These are phyloP conservation scores for Neurospora sp. DNA, from an alignment of 2,329 filamentous ascomycete genomes.

Conservation along the genomic window DNA sequence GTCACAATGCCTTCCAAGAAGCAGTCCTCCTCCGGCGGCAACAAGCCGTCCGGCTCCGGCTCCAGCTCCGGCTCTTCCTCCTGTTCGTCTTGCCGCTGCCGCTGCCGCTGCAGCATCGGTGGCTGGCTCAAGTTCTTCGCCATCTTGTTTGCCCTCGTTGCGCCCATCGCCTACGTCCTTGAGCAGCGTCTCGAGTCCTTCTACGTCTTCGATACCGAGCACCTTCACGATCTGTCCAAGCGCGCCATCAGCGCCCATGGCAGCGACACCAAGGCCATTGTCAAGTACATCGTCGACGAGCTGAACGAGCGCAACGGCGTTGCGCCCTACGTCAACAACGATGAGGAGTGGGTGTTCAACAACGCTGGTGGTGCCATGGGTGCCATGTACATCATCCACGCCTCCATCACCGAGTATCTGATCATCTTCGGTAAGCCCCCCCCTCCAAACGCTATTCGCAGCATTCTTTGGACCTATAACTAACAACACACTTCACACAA, in stretches of 20 bases:
- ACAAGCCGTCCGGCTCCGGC: constrained; percentile 7
- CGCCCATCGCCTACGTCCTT: constrained; percentile 42
- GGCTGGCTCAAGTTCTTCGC: constrained; percentile 39
- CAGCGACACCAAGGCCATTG: constrained; percentile 62
- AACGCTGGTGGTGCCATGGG: constrained; percentile 89
- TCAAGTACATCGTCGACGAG: constrained; percentile 59
- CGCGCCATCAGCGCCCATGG: constrained; percentile 59
- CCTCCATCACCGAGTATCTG: constrained; percentile 79
- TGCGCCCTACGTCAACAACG: constrained; percentile 49
- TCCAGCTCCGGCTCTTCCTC: constrained; percentile 3
- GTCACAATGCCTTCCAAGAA: constrained; percentile 14
- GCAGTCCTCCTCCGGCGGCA: constrained; percentile 5
- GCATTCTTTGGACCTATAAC: constrained; percentile 8
- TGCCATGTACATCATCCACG: constrained; percentile 82
- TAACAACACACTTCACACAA: constrained; percentile 6
- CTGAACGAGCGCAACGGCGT: constrained; percentile 45
- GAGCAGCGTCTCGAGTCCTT: constrained; percentile 52
- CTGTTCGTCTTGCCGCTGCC: constrained; percentile 4
- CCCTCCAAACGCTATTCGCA: background rate
- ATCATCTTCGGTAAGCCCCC: constrained; percentile 60
- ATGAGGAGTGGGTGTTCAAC: constrained; percentile 85
- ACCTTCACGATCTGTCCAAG: constrained; percentile 59
- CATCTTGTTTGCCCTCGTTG: constrained; percentile 43
- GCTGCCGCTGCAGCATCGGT: constrained; percentile 16
- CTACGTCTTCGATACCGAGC: constrained; percentile 64